Base-by-base conservation (phyloP, 768 basidiomycete genomes). In the Rhodotorula graminis region DNA sequence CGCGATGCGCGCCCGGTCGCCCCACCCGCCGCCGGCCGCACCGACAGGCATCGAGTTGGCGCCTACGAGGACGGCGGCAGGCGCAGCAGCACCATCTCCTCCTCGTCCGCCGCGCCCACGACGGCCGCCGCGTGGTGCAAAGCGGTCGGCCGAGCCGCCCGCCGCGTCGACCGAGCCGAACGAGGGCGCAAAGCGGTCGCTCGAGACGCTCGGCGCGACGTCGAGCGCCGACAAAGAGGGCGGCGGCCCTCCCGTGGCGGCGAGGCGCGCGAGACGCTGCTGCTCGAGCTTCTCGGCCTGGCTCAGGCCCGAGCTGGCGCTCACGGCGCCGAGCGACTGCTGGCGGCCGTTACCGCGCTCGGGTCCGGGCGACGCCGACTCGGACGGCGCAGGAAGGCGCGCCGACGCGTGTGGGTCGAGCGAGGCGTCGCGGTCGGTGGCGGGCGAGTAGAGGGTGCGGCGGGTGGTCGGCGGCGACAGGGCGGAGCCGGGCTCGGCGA, bases 221-320 rank as follows among this genome's bases (percentile, higher is more conserved):
- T 23, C n/a, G 42, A 3, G 53, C 42, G 25, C 55, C 9, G 53
- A 12, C 23, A 31, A 2, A 21, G 61, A 0, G 6, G 61, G n/a
- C 8, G 59, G 44, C 42, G 37, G 29, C 4, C 55, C n/a, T 2
- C 57, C 56, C 25, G 23, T 23, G 25, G 29, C 49, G 6, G 59
- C 66, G 29, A 67, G 33, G 37, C 65, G 47, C 33, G 65, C 65
- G 9, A 67, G 46, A 21, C 66, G 9, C 58, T 67, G 66, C 59
- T 60, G 53, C 59, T 60, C 66, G 31, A 67, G 49, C 59, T 37
- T 29, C 50, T 67, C 66, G 2, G 49, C 47, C 31, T 37, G 57
- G 19, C n/a, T 60, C 27, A 56, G 25, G 33, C 65, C 60, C 27
- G 60, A 61, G 50, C 50, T 52, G 11, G 27, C 58, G 53, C 61